Conservation (phyloP, 106 monocot species). For the Triglochin maritima region DNA sequence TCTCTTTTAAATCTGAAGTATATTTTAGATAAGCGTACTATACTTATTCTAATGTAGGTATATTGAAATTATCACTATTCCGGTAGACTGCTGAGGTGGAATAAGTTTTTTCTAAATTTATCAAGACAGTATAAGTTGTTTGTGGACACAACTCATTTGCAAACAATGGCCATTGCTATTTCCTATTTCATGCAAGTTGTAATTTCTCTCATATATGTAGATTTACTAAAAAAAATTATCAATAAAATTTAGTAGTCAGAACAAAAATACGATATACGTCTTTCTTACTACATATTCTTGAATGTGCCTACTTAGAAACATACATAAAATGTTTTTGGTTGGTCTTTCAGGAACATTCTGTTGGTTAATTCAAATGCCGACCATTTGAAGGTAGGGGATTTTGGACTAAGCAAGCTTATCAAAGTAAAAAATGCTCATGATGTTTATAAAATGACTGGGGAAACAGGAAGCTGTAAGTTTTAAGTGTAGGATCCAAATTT, state of each 20-base stretch:
- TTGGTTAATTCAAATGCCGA: constrained; percentile 91
- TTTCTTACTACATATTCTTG: constrained; percentile 1
- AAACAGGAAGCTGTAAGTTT: constrained; percentile 97
- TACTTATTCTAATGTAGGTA: too few species aligned
- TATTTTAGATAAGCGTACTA: too few species aligned
- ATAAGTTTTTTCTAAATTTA: too few species aligned
- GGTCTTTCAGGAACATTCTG: constrained; percentile 76
- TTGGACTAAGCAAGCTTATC: constrained; percentile 92
- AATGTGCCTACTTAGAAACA: neutral
- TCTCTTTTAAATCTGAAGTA: too few species aligned
- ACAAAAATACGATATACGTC: neutral
- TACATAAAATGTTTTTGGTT: too few species aligned
- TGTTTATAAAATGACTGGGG: constrained; percentile 97
- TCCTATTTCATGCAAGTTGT: too few species aligned
- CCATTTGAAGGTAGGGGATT: constrained; percentile 95
- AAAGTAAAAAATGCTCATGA: constrained; percentile 80
- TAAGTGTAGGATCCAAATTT: neutral
- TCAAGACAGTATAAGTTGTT: too few species aligned
- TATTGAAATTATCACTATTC: too few species aligned
- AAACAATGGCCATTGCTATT: too few species aligned
- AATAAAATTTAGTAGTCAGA: neutral
- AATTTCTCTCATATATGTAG: too few species aligned
- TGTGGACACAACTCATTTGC: too few species aligned
- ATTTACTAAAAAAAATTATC: neutral
- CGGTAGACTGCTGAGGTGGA: too few species aligned